A percentile compares a stretch with the other conserved stretches of the same genome.
These are phyloP conservation scores for Diatrype stigma DNA, from an alignment of 2,329 filamentous ascomycete species.

Conservation along the genomic window DNA sequence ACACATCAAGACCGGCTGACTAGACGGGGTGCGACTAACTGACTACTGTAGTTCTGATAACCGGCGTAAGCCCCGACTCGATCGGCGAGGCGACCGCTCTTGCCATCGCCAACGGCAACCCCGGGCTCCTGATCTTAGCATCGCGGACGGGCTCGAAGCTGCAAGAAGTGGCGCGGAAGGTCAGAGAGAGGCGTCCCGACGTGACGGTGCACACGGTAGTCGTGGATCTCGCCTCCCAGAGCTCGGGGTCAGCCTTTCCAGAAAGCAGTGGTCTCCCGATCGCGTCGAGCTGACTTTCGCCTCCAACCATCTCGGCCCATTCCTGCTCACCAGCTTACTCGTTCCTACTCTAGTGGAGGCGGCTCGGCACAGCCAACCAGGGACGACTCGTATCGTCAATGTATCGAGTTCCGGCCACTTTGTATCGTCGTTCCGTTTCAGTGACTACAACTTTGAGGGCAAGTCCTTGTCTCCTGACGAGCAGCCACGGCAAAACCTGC, in stretches of 20 bases:
- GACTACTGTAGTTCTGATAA: conserved; percentile 31
- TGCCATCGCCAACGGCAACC: conserved; percentile 30
- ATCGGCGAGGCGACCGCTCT: conserved; percentile 32
- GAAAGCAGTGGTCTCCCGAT: conserved; percentile 22
- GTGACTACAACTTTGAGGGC: conserved; percentile 28
- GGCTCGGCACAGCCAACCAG: conserved; percentile 3
- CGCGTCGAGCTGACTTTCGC: conserved; percentile 34
- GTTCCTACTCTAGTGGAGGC: conserved; percentile 25
- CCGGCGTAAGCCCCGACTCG: conserved; percentile 32
- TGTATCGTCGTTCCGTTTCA: conserved; percentile 27
- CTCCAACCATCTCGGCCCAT: conserved; percentile 35
- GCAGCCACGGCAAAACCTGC: conserved; percentile 11
- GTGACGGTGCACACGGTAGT: conserved; percentile 19
- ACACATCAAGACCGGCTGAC: conserved; percentile 10
- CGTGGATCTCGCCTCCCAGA: conserved; percentile 30
- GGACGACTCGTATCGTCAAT: conserved; percentile 11
- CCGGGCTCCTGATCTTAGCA: conserved; percentile 33
- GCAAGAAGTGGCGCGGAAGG: conserved; percentile 21
- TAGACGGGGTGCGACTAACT: conserved; percentile 11
- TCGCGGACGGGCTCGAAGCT: conserved; percentile 32
- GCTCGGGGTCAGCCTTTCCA: conserved; percentile 28
- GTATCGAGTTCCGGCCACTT: conserved; percentile 10
- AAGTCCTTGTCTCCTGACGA: conserved; percentile 5
- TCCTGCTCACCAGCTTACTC: conserved; percentile 35
- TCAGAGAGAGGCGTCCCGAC: conserved; percentile 5